phyloP scores from a whole-genome alignment of 805 yeast species.

The Cyberlindnera misumaiensis region DNA sequence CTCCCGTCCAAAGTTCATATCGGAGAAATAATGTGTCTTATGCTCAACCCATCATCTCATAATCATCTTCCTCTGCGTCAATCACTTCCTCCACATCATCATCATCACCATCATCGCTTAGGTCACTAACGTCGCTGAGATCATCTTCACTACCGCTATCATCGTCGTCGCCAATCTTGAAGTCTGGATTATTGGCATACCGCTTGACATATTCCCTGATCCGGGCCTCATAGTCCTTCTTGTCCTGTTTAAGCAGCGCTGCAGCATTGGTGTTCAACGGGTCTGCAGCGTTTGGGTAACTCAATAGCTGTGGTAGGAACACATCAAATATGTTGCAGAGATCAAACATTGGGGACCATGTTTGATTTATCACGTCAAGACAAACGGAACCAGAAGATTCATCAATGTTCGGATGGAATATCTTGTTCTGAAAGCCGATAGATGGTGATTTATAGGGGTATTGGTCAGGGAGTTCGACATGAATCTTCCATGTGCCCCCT shows the following conservation, averaged over 20 bases:
- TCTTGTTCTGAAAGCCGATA: constrained; percentile 85
- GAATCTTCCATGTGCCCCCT: constrained; percentile 84
- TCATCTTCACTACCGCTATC: constrained; percentile 38
- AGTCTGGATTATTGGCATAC: constrained; percentile 48
- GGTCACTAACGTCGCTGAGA: constrained; percentile 21
- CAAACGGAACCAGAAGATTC: constrained; percentile 88
- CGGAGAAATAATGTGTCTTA: too few species aligned
- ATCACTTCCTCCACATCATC: constrained; percentile 2
- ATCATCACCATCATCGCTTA: constrained; percentile 19
- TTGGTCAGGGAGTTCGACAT: constrained; percentile 90
- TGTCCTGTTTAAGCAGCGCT: constrained; percentile 64
- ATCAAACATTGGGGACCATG: constrained; percentile 98
- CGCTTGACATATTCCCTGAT: constrained; percentile 68
- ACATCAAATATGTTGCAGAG: constrained; percentile 85
- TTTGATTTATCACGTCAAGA: constrained; percentile 91
- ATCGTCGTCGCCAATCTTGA: constrained; percentile 39
- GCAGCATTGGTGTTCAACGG: constrained; percentile 92
- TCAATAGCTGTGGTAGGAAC: constrained; percentile 83
- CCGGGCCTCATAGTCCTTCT: constrained; percentile 54
- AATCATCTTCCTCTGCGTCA: constrained; percentile 20
- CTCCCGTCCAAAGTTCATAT: too few species aligned
- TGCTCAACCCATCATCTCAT: constrained; percentile 13
- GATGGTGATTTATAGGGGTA: constrained; percentile 96
- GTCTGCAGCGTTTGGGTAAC: constrained; percentile 92
- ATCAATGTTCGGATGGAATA: constrained; percentile 94